A percentile compares a stretch with the other conserved stretches of the same genome.
Conservation (phyloP, 2,329 filamentous ascomycete genomes). For the Xylogone sp. region DNA sequence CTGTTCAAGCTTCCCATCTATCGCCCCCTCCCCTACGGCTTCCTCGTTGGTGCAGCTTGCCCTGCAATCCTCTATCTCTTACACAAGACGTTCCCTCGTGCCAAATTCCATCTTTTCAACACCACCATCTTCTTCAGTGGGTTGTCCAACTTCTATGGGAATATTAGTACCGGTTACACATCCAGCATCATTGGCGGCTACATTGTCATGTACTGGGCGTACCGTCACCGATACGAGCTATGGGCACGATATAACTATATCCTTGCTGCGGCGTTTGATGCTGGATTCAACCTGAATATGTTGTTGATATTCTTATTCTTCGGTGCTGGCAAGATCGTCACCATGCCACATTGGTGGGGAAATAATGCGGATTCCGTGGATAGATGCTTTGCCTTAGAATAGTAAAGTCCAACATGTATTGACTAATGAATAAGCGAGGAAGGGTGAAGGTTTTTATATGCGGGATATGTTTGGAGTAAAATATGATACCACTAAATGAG, state of each 20-base stretch:
- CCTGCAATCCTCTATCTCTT: conserved; percentile 46
- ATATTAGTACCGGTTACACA: conserved; percentile 56
- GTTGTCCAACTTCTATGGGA: conserved; percentile 54
- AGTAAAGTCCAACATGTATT: too few species aligned
- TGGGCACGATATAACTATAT: conserved; percentile 61
- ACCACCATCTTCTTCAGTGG: conserved; percentile 59
- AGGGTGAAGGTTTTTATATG: too few species aligned
- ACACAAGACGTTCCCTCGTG: conserved; percentile 47
- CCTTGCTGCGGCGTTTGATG: conserved; percentile 57
- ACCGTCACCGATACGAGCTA: conserved; percentile 49
- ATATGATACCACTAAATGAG: too few species aligned
- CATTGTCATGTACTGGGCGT: conserved; percentile 57
- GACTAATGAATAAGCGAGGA: too few species aligned
- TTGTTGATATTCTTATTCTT: conserved; percentile 58
- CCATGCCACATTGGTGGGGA: conserved; percentile 63
- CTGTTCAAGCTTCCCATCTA: conserved; percentile 47
- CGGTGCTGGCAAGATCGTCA: conserved; percentile 50
- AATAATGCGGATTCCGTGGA: conserved; percentile 53
- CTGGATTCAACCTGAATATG: conserved; percentile 59
- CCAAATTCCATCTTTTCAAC: conserved; percentile 51
- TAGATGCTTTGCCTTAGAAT: conserved; percentile 51
- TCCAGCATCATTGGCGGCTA: conserved; percentile 56
- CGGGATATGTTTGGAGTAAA: too few species aligned
- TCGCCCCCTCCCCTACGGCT: conserved; percentile 47
- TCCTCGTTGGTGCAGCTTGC: conserved; percentile 43